phyloP scores from a whole-genome alignment of 352 stramenopile species.

The Phytophthora megakarya region DNA sequence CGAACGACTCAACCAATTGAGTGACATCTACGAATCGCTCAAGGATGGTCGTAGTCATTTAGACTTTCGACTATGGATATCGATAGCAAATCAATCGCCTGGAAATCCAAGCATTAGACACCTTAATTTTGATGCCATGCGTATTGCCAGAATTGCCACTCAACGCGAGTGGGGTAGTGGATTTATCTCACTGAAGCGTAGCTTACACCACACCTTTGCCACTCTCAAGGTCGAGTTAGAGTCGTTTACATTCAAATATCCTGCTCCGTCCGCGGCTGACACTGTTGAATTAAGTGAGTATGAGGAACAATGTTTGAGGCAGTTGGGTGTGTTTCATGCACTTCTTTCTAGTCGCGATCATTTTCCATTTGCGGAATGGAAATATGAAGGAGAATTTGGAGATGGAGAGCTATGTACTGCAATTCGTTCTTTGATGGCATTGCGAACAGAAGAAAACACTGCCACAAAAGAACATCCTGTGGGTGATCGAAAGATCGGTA shows the following conservation, averaged over 20 bases:
- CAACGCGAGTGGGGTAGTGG: constrained; percentile 23
- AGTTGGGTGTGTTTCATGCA: constrained; percentile 32
- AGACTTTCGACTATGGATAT: constrained; percentile 74
- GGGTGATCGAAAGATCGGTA: neutral
- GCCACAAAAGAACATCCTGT: neutral
- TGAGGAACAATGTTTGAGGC: constrained; percentile 19
- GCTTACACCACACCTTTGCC: constrained; percentile 33
- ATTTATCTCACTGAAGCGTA: constrained; percentile 27
- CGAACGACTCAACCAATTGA: constrained; percentile 28
- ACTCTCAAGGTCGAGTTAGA: constrained; percentile 28
- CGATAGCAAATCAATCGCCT: constrained; percentile 6
- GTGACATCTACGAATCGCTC: constrained; percentile 39
- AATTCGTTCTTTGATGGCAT: constrained; percentile 11
- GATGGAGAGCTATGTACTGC: constrained; percentile 13
- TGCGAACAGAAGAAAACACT: constrained; percentile 8
- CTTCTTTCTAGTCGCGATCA: constrained; percentile 29
- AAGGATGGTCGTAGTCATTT: constrained; percentile 40
- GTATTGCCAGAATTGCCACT: neutral
- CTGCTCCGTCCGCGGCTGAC: neutral
- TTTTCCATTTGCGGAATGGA: constrained; percentile 34
- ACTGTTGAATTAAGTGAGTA: constrained; percentile 10
- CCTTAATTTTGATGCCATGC: constrained; percentile 1
- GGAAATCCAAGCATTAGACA: neutral
- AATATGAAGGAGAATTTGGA: constrained; percentile 32
- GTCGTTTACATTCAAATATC: constrained; percentile 7